Evolutionary conservation across 306 rosid species (phyloP).

Genomic region (Glycine latifolia): DNA sequence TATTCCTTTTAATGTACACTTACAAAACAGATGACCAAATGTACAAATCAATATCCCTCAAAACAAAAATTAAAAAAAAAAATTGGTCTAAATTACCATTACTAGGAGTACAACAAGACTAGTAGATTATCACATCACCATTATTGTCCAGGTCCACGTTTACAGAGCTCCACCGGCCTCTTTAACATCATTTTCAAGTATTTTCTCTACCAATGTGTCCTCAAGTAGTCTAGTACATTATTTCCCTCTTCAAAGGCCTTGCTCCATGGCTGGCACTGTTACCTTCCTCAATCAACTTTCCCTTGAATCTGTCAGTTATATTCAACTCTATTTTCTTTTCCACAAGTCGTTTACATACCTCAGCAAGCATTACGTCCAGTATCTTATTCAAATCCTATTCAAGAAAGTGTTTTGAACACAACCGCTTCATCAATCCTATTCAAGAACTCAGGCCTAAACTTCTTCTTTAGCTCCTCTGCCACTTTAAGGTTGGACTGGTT

Average conservation of each 20-base stretch:
- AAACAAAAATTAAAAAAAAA: too few species aligned
- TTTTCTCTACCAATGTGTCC: not conserved
- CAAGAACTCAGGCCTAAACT: not conserved
- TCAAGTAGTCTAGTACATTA: not conserved
- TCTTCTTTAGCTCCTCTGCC: not conserved
- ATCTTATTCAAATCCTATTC: not conserved
- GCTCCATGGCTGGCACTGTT: not conserved
- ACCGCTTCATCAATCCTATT: not conserved
- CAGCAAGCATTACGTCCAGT: not conserved
- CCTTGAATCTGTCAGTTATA: not conserved
- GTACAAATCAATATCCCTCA: too few species aligned
- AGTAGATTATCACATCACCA: not conserved
- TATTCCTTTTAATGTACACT: too few species aligned
- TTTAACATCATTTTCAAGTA: not conserved
- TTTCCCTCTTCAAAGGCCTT: not conserved
- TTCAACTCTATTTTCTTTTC: not conserved
- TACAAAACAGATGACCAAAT: too few species aligned
- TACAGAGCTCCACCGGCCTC: not conserved
- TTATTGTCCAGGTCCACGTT: not conserved
- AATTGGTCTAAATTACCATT: too few species aligned
- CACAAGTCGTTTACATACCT: not conserved
- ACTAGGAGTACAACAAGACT: too few species aligned
- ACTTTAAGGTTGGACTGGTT: not conserved
- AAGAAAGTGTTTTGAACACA: not conserved
- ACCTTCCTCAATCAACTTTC: constrained; percentile 3